These are phyloP conservation scores for Calonectria crousiana DNA, from an alignment of 2,329 filamentous ascomycete genomes.

Conservation along the genomic window DNA sequence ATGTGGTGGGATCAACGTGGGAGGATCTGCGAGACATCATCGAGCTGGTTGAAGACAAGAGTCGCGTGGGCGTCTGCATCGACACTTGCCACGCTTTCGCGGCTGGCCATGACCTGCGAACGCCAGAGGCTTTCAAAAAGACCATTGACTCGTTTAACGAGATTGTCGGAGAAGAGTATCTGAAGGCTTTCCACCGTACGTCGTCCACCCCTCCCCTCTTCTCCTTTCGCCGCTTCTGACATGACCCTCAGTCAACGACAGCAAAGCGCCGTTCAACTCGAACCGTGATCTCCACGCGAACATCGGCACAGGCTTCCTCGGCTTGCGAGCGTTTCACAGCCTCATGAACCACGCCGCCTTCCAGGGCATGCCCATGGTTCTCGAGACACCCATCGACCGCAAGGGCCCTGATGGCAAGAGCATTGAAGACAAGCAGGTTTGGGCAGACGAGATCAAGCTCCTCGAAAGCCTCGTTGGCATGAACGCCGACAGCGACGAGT, in stretches of 20 bases:
- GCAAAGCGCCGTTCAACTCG: conserved; percentile 87
- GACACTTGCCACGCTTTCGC: conserved; percentile 98
- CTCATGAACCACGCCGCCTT: conserved; percentile 87
- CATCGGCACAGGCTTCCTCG: conserved; percentile 94
- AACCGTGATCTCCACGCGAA: conserved; percentile 94
- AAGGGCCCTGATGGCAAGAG: conserved; percentile 74
- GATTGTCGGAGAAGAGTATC: conserved; percentile 81
- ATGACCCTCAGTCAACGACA: conserved; percentile 80
- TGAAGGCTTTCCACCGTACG: conserved; percentile 81
- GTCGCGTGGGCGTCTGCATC: conserved; percentile 90
- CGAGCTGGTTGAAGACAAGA: conserved; percentile 80
- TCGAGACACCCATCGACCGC: conserved; percentile 94
- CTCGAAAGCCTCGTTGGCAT: conserved; percentile 89
- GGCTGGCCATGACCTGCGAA: conserved; percentile 89
- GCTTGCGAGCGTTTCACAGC: conserved; percentile 89
- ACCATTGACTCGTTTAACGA: conserved; percentile 83
- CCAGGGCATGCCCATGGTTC: conserved; percentile 85
- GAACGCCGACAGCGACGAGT: conserved; percentile 81
- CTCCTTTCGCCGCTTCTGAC: conserved; percentile 7
- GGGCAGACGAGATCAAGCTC: conserved; percentile 95
- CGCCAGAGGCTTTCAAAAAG: conserved; percentile 76
- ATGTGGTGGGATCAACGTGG: conserved; percentile 87
- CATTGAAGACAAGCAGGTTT: conserved; percentile 83
- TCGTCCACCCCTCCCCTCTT: not conserved
- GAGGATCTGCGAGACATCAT: conserved; percentile 91